Conservation (phyloP, 2,329 filamentous ascomycete species). For the Neopestalotiopsis sp. region DNA sequence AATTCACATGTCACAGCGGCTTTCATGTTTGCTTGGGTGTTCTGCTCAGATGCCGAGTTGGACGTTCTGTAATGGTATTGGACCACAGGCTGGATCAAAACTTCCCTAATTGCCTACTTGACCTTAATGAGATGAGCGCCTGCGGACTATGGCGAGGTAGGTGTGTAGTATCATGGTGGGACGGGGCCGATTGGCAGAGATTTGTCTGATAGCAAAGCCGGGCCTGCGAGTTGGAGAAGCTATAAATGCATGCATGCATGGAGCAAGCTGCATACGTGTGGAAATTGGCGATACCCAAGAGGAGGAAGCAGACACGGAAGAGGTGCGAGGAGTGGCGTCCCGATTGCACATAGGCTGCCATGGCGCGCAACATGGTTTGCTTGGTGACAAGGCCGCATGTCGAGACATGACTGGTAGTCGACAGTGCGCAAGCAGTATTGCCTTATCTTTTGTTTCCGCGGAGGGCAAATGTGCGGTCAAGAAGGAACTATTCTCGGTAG, state of each 20-base stretch:
- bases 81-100: not conserved
- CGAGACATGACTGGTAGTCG: not conserved
- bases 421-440: not conserved
- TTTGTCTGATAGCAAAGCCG: not conserved
- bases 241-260: slow-evolving; percentile 10
- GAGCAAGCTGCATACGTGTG: not conserved
- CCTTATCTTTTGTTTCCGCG: not conserved
- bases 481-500: not conserved
- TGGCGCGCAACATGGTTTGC: not conserved
- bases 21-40: not conserved
- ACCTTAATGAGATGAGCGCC: not conserved
- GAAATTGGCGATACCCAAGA: not conserved
- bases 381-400: not conserved
- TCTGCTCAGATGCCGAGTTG: not conserved
- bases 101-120: not conserved
- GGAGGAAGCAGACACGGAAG: not conserved
- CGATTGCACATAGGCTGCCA: not conserved
- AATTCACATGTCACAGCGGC: not conserved
- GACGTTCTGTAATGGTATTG: not conserved
- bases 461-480: not conserved
- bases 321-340: not conserved
- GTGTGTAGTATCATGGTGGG: slow-evolving; percentile 2
- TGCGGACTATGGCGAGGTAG: not conserved
- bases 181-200: slow-evolving; percentile 12
- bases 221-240: slow-evolving; percentile 4